Base-by-base conservation (phyloP, 345 rosid genomes). In the Draba incana region DNA sequence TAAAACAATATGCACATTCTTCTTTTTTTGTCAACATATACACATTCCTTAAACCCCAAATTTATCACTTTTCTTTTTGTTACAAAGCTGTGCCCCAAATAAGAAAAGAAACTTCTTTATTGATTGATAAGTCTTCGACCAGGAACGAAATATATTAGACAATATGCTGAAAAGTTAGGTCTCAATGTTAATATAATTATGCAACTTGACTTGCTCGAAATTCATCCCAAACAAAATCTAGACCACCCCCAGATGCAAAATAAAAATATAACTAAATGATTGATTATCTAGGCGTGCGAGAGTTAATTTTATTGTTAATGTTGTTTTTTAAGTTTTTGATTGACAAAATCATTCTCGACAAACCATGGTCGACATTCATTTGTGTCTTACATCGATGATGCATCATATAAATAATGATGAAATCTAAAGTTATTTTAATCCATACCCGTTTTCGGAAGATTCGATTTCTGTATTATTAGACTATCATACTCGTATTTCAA, bases 381-480 rank as follows among this genome's bases (percentile, higher is more conserved):
- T 5, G 35, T 31, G 35, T 31, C 7, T 3, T 31, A 31, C 7
- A 31, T 31, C 35, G 35, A 31, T 31, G 4, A 31, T 31, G 7
- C 5, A n/a, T 43, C 5, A 13, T 47, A 3, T 48, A 2, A 10
- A 10, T 20, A 48, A 23, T 20, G 30, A 8, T 24, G 15, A 27
- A 13, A 12, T 52, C 2, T 13, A 46, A 16, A 11, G 2, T 10
- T 31, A 39, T 50, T 51, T 25, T 20, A 51, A 5, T 51, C 27
- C 8, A 23, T n/a, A 39, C 20, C 33, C 23, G 24, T 49, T 64
- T 64, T 64, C 43, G 14, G 33, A 51, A 64, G 25, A 64, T 64
- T 64, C 57, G 49, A 39, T 25, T 38, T 64, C 11, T 51, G 47
- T 64, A 65, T 52, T 27, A 65, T 15, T 65, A 38, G 50, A 65